These are phyloP conservation scores for Parvularia atlantis DNA, from an alignment of 78 protist genomes.

Conservation along the genomic window DNA sequence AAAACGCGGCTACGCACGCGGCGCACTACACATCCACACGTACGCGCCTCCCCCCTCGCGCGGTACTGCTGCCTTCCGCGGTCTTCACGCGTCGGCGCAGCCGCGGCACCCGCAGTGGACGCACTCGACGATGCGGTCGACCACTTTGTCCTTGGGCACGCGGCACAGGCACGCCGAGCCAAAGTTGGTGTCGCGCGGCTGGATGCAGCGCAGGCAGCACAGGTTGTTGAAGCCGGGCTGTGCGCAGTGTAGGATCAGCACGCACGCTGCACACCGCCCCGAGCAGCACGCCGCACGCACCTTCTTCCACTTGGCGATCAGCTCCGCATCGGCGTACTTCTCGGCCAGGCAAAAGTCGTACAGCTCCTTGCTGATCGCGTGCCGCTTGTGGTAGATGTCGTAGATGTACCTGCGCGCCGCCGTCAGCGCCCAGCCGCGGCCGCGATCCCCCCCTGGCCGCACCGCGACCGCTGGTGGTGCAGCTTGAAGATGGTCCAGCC, in stretches of 20 bases:
- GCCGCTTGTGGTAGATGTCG: conserved; percentile 53
- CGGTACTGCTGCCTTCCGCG: too few relatives aligned
- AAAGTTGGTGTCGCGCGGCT: conserved; percentile 44
- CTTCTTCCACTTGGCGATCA: conserved; percentile 96
- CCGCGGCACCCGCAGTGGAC: conserved; percentile 71
- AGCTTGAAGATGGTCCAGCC: conserved; percentile 66
- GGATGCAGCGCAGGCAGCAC: conserved; percentile 82
- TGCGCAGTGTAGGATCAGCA: not conserved
- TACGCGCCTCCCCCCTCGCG: too few relatives aligned
- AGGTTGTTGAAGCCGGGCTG: conserved; percentile 79
- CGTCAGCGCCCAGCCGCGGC: not conserved
- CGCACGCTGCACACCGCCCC: not conserved
- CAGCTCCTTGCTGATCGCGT: conserved; percentile 58
- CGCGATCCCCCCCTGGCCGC: too few relatives aligned
- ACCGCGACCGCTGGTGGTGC: conserved; percentile 70
- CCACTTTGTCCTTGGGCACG: conserved; percentile 56
- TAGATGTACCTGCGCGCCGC: conserved; percentile 49
- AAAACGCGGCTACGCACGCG: too few relatives aligned
- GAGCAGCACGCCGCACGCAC: not conserved
- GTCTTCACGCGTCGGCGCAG: too few relatives aligned
- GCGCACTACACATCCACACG: too few relatives aligned
- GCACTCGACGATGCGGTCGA: conserved; percentile 49
- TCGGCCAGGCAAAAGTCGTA: conserved; percentile 73
- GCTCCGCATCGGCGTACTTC: conserved; percentile 59
- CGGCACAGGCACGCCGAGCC: conserved; percentile 79